Conservation (phyloP, 768 basidiomycete genomes). For the Hericium coralloides region DNA sequence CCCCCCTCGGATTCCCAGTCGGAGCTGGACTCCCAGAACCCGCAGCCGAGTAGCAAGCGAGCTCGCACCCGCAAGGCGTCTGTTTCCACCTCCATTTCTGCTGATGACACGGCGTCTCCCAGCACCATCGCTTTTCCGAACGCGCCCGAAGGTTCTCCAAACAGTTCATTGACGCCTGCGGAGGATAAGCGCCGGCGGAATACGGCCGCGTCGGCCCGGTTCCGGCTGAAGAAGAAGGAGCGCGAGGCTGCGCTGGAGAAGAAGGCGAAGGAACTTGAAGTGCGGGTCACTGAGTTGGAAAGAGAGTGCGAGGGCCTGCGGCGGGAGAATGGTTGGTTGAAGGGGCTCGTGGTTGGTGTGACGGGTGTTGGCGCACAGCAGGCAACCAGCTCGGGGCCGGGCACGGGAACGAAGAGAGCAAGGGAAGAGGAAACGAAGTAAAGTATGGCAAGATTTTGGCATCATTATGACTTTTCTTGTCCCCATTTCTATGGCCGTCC, state of each 20-base stretch:
- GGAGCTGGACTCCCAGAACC: constrained; percentile 12
- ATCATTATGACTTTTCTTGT: too few species aligned
- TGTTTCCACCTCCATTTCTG: constrained; percentile 23
- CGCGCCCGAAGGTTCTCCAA: constrained; percentile 12
- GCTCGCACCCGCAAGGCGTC: constrained; percentile 36
- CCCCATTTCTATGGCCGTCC: too few species aligned
- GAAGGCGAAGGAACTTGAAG: constrained; percentile 77
- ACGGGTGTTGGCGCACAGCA: constrained; percentile 52
- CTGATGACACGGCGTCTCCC: constrained; percentile 21
- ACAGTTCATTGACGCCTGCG: constrained; percentile 36
- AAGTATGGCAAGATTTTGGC: not conserved
- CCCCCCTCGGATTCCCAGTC: not conserved
- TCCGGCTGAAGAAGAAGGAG: constrained; percentile 94
- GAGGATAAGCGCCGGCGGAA: constrained; percentile 94
- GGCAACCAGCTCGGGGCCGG: not conserved
- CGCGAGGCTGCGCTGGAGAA: constrained; percentile 83
- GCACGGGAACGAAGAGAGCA: not conserved
- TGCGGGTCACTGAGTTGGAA: constrained; percentile 73
- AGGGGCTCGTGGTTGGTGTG: constrained; percentile 82
- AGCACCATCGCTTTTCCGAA: not conserved
- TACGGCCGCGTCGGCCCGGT: constrained; percentile 88
- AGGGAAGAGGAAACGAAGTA: not conserved
- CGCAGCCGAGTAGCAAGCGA: constrained; percentile 11
- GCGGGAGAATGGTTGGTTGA: constrained; percentile 88
- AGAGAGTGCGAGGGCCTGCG: constrained; percentile 84